Evolutionary conservation across 306 rosid species (phyloP).

Genomic region (Biancaea sappan): DNA sequence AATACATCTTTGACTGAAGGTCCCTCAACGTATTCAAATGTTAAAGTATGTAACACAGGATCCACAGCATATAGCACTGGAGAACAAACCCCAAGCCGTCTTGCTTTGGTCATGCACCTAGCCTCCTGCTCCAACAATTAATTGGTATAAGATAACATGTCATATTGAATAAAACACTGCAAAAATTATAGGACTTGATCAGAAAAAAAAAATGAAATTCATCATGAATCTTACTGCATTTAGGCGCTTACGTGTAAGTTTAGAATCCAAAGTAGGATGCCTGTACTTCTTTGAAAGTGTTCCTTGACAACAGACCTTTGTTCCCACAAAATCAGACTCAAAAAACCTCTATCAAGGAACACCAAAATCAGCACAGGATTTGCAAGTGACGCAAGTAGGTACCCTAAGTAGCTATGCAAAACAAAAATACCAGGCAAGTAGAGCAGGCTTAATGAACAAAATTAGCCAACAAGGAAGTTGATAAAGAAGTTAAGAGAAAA

Average conservation of each 20-base stretch:
- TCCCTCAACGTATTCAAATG: slow-evolving; percentile 78
- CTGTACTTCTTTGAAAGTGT: slow-evolving; percentile 88
- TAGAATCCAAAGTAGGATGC: slow-evolving; percentile 89
- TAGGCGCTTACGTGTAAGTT: slow-evolving; percentile 77
- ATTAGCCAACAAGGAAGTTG: background rate
- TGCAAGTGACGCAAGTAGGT: slow-evolving; percentile 15
- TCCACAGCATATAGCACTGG: slow-evolving; percentile 72
- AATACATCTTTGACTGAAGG: slow-evolving; percentile 74
- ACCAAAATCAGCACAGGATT: slow-evolving; percentile 13
- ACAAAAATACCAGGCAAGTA: background rate
- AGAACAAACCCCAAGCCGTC: slow-evolving; percentile 78
- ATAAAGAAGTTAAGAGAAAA: background rate
- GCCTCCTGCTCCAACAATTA: slow-evolving; percentile 67
- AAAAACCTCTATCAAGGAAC: slow-evolving; percentile 65
- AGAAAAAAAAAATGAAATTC: background rate
- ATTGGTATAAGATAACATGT: slow-evolving; percentile 17
- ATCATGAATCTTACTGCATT: slow-evolving; percentile 57
- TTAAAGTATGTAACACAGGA: slow-evolving; percentile 63
- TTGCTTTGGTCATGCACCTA: slow-evolving; percentile 92
- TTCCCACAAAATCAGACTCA: slow-evolving; percentile 80
- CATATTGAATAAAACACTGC: background rate
- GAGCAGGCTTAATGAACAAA: background rate
- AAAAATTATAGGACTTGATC: background rate
- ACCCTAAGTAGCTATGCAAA: background rate
- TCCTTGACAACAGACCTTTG: slow-evolving; percentile 79